These are phyloP conservation scores for Nicotiana paniculata DNA, from an alignment of 257 asterid genomes.

Conservation along the genomic window DNA sequence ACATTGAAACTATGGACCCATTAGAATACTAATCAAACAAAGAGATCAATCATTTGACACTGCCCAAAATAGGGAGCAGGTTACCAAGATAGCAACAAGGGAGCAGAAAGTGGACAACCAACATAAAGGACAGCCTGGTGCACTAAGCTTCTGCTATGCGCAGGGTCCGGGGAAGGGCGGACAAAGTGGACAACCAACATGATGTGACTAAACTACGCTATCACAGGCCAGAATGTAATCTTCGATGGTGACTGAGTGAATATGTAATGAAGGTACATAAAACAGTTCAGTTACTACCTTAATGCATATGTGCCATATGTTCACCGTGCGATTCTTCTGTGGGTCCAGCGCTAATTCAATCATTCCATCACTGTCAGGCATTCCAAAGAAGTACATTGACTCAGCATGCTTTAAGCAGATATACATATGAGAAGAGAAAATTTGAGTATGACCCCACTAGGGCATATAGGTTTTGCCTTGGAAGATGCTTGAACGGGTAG, in stretches of 20 bases:
- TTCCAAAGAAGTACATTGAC: constrained; percentile 14
- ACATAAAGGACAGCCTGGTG: neutral
- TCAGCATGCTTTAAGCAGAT: neutral
- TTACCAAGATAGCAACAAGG: neutral
- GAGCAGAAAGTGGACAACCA: neutral
- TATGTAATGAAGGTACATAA: neutral
- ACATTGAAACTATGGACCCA: neutral
- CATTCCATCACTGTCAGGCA: constrained; percentile 38
- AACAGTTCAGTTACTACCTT: constrained; percentile 47
- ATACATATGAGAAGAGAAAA: neutral
- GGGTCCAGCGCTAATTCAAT: constrained; percentile 68
- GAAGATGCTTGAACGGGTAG: neutral
- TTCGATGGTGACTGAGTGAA: neutral
- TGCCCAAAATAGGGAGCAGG: neutral
- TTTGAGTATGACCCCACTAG: neutral
- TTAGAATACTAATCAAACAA: neutral
- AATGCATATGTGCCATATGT: constrained; percentile 87
- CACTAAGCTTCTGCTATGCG: no score
- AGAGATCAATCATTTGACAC: neutral
- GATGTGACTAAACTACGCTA: neutral
- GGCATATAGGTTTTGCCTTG: neutral
- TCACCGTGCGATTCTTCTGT: constrained; percentile 79
- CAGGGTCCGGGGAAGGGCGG: neutral
- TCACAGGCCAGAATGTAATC: neutral
- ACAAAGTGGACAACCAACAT: neutral